Conservation (phyloP, 2,329 filamentous ascomycete species). For the Davidsoniella eucalypti region DNA sequence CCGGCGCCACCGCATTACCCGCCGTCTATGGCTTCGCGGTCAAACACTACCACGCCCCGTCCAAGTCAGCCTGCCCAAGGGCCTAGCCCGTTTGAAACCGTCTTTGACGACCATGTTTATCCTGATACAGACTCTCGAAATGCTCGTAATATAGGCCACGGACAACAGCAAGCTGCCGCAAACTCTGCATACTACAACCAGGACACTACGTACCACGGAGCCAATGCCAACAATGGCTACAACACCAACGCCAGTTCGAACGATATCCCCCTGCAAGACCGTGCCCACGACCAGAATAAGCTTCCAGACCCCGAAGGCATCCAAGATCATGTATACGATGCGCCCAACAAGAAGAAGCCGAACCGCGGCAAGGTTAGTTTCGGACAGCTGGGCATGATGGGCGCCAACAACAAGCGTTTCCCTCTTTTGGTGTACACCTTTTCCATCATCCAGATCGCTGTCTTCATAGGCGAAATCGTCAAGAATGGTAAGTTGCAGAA, state of each 20-base stretch:
- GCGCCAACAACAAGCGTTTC: conserved; percentile 37
- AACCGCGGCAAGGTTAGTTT: conserved; percentile 31
- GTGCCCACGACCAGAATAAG: conserved; percentile 15
- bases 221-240: conserved; percentile 22
- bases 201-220: conserved; percentile 42
- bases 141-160: background rate
- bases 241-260: conserved; percentile 19
- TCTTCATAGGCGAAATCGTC: conserved; percentile 80
- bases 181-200: conserved; percentile 19
- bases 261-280: conserved; percentile 41
- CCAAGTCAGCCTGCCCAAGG: conserved; percentile 14
- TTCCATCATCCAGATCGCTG: conserved; percentile 57
- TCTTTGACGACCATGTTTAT: conserved; percentile 53
- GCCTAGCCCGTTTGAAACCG: conserved; percentile 44
- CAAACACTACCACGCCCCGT: conserved; percentile 10
- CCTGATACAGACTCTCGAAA: conserved; percentile 26
- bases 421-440: conserved; percentile 76
- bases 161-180: conserved; percentile 18
- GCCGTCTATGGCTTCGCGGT: conserved; percentile 17
- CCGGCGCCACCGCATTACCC: conserved; percentile 9
- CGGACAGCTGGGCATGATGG: conserved; percentile 43
- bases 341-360: conserved; percentile 23
- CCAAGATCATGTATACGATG: conserved; percentile 47
- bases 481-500: conserved; percentile 50
- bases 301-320: conserved; percentile 26